Evolutionary conservation across 495 filamentous ascomycete species (phyloP), one percentile per base, ranked within the genome.

Genomic region (Trichocladium antarcticum): DNA sequence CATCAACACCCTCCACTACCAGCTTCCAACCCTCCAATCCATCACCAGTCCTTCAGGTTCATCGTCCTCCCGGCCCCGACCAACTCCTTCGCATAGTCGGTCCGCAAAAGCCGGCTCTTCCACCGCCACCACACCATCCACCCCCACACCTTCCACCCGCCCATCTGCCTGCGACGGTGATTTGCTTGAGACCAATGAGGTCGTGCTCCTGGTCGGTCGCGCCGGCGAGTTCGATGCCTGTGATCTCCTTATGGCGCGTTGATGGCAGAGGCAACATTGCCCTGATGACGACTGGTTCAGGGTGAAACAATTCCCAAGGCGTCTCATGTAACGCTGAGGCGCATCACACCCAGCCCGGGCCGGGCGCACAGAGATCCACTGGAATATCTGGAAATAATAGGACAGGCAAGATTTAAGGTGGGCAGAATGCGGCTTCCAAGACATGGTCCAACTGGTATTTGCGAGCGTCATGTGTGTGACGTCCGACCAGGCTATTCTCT

Each of bases 221-320:
- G 29, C 72, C 82, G 1, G 74, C 72, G 1, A 78, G 49, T 53
- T 85, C 81, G 37, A 87, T 73, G 10, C 82, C 85, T 2, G 83
- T 77, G 4, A 79, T 66, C 0, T 86, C 86, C n/a, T n/a, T n/a
- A n/a, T n/a, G n/a, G n/a, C n/a, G n/a, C n/a, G n/a, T n/a, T n/a
- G n/a, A n/a, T n/a, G n/a, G n/a, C n/a, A n/a, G n/a, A n/a, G n/a
- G n/a, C n/a, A n/a, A n/a, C n/a, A n/a, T n/a, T 0, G 71, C 85
- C 27, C 86, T 86, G 6, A 70, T 80, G 37, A 86, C 62, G 5
- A n/a, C n/a, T n/a, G n/a, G n/a, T n/a, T n/a, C n/a, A n/a, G n/a
- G n/a, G n/a, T n/a, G n/a, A n/a, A n/a, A n/a, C n/a, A n/a, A n/a
- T n/a, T n/a, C n/a, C n/a, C n/a, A n/a, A n/a, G n/a, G n/a, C n/a